A percentile compares a stretch with the other conserved stretches of the same genome.
These are phyloP conservation scores for Macrocybe gigantea DNA, from an alignment of 768 basidiomycete species.

Conservation along the genomic window DNA sequence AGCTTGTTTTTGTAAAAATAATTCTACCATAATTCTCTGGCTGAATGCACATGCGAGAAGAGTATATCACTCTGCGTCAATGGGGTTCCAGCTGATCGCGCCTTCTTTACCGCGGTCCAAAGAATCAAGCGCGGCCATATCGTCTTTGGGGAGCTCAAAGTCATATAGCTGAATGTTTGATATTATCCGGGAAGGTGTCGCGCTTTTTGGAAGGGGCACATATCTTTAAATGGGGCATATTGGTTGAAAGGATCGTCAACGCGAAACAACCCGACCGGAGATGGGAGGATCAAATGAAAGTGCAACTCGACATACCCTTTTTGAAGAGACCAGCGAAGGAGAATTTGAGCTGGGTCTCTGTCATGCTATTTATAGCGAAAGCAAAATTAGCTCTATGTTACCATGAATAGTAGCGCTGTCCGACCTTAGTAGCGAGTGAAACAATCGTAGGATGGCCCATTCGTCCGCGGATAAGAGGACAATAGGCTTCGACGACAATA, in stretches of 20 bases:
- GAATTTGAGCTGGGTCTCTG: conserved; percentile 69
- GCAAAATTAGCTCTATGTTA: background rate
- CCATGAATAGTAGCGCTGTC: conserved; percentile 2
- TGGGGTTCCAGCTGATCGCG: conserved; percentile 81
- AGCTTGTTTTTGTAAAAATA: no score
- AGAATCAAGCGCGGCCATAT: conserved; percentile 58
- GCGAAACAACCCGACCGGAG: background rate
- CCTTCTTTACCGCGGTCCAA: conserved; percentile 73
- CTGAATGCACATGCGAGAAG: conserved; percentile 1
- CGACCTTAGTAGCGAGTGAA: conserved; percentile 55
- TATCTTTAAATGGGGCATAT: conserved; percentile 37
- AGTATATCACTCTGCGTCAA: conserved; percentile 49
- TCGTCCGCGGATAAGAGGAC: conserved; percentile 63
- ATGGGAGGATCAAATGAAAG: no score
- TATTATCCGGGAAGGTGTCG: conserved; percentile 60
- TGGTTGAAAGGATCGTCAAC: background rate
- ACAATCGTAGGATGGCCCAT: conserved; percentile 50
- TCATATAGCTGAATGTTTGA: conserved; percentile 74
- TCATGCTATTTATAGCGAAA: conserved; percentile 32
- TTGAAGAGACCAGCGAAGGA: conserved; percentile 90
- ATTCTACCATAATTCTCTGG: no score
- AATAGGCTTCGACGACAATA: conserved; percentile 70
- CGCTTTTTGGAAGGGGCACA: conserved; percentile 80
- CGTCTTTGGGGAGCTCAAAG: conserved; percentile 61
- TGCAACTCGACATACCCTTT: conserved; percentile 45